phyloP scores from a whole-genome alignment of 2,329 filamentous ascomycete species.

The Xylaria multiplex region DNA sequence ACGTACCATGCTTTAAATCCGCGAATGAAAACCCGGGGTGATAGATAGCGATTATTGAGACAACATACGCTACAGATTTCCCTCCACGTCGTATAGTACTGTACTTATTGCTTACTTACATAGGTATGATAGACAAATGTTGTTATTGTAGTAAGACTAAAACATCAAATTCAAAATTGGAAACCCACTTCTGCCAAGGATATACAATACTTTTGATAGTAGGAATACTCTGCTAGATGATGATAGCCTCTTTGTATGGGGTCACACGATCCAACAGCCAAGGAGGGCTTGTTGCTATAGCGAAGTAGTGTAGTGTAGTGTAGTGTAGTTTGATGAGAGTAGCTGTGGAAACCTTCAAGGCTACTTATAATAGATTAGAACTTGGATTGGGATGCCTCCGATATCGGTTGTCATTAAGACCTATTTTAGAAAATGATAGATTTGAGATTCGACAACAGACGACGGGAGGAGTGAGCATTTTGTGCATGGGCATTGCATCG shows the following conservation, averaged over 20 bases:
- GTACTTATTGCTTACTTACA: not conserved
- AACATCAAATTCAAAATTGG: slow-evolving; percentile 18
- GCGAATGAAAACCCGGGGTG: too few relatives aligned
- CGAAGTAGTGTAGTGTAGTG: too few relatives aligned
- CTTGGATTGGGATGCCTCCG: slow-evolving; percentile 11
- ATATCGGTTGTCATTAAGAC: slow-evolving; percentile 13
- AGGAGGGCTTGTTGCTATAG: not conserved
- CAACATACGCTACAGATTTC: too few relatives aligned
- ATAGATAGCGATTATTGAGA: too few relatives aligned
- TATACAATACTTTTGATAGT: not conserved
- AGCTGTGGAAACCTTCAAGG: not conserved
- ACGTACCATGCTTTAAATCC: too few relatives aligned
- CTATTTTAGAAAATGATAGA: slow-evolving; percentile 21
- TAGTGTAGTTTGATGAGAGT: not conserved
- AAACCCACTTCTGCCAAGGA: not conserved
- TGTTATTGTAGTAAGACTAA: not conserved
- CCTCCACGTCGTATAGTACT: too few relatives aligned
- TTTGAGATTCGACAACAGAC: slow-evolving; percentile 28
- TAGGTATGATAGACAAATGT: slow-evolving; percentile 9
- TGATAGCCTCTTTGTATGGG: too few relatives aligned
- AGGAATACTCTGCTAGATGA: not conserved
- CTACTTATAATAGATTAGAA: not conserved
- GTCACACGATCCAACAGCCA: not conserved
- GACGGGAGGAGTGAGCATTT: slow-evolving; percentile 23
- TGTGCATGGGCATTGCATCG: slow-evolving; percentile 10